These are phyloP conservation scores for Xylaria castorea DNA, from an alignment of 495 filamentous ascomycete species.

Conservation along the genomic window DNA sequence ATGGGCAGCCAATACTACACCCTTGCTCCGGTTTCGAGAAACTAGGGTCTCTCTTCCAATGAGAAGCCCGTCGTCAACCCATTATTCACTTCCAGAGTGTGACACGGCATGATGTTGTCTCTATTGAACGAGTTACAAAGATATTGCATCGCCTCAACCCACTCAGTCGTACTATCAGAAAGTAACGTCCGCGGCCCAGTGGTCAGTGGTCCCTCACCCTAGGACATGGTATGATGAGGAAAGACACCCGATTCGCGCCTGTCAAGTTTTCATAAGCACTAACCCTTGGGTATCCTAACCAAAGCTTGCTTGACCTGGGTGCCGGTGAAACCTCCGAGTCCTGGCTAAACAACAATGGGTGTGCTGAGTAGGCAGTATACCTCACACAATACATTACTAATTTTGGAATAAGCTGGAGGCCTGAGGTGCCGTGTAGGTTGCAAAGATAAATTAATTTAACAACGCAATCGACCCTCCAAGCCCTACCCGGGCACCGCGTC, in stretches of 20 bases:
- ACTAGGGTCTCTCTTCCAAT: not conserved
- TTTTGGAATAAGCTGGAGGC: slow-evolving; percentile 18
- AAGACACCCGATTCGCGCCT: slow-evolving; percentile 23
- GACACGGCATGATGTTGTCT: slow-evolving; percentile 11
- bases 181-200: not conserved
- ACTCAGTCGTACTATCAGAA: slow-evolving; percentile 1
- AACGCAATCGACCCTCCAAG: slow-evolving; percentile 13
- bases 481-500: slow-evolving; percentile 20
- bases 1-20: not conserved
- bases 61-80: not conserved
- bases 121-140: not conserved
- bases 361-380: slow-evolving; percentile 7
- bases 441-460: slow-evolving; percentile 22
- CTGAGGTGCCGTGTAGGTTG: slow-evolving; percentile 16
- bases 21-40: not conserved
- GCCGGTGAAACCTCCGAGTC: slow-evolving; percentile 16
- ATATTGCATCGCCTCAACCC: slow-evolving; percentile 11
- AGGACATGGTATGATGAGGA: slow-evolving; percentile 14
- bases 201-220: not conserved
- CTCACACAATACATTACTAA: not conserved
- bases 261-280: slow-evolving; percentile 20
- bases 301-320: slow-evolving; percentile 17
- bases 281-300: not conserved
- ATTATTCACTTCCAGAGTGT: slow-evolving; percentile 17
- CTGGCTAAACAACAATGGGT: not conserved